phyloP scores from a whole-genome alignment of 2,329 filamentous ascomycete genomes.

The Ophiostoma novo-ulmi region DNA sequence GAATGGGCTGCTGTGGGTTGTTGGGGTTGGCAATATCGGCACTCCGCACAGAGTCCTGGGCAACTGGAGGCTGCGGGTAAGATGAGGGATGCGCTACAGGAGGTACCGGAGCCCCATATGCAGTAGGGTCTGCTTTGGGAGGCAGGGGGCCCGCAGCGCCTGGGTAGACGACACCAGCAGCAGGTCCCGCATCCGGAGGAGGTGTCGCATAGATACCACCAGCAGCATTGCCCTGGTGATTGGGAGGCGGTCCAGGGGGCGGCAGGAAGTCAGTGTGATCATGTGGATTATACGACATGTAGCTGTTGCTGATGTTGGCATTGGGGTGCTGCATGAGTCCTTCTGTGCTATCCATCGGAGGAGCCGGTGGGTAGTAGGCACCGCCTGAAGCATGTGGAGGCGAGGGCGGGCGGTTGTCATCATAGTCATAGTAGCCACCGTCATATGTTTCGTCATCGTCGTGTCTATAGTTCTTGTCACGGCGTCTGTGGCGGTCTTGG shows the following conservation, averaged over 20 bases:
- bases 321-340: constrained; percentile 38
- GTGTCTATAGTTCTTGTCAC: constrained; percentile 29
- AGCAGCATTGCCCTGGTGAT: constrained; percentile 25
- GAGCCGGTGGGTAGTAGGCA: constrained; percentile 41
- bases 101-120: neutral
- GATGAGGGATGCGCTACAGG: neutral
- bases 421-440: constrained; percentile 36
- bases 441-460: constrained; percentile 22
- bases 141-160: neutral
- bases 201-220: neutral
- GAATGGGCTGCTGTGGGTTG: neutral
- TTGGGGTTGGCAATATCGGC: neutral
- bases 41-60: neutral
- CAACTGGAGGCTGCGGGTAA: neutral
- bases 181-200: neutral
- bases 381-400: constrained; percentile 50
- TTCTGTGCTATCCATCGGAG: constrained; percentile 20
- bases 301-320: constrained; percentile 33
- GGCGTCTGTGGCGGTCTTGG: constrained; percentile 28
- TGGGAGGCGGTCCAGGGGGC: constrained; percentile 35
- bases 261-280: constrained; percentile 42
- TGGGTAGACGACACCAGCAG: neutral
- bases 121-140: neutral
- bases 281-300: constrained; percentile 40
- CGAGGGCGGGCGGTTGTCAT: constrained; percentile 36